Conservation (phyloP, 805 yeast genomes). For the Yarrowia divulgata region DNA sequence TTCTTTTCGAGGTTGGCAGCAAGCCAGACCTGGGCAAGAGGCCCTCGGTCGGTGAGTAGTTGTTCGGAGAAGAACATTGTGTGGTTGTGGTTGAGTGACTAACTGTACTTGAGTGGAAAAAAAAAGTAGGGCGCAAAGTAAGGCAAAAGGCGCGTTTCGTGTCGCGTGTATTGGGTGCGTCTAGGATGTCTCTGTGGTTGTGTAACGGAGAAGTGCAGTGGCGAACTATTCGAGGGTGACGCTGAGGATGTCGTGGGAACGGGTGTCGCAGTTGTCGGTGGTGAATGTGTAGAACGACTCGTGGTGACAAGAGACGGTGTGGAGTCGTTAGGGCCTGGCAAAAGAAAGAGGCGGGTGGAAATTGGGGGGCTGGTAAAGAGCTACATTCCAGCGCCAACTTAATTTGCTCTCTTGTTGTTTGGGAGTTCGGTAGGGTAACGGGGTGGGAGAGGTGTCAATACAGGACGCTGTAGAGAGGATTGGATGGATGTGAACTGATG, state of each 20-base stretch:
- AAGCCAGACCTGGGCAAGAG: constrained; percentile 88
- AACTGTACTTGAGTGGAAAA: no score
- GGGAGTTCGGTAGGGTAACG: constrained; percentile 10
- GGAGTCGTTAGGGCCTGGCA: neutral
- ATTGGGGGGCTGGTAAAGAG: constrained; percentile 12
- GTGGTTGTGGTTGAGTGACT: neutral
- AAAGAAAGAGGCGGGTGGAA: constrained; percentile 6
- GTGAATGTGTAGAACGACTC: neutral
- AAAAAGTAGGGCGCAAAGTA: no score
- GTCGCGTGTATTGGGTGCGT: constrained; percentile 26
- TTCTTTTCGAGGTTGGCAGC: constrained; percentile 88
- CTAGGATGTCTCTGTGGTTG: constrained; percentile 2
- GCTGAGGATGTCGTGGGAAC: no score
- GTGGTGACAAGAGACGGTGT: neutral
- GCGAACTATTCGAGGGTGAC: no score
- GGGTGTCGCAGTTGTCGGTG: neutral
- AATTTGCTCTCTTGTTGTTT: neutral
- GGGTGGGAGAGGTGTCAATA: no score
- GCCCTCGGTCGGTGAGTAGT: constrained; percentile 73
- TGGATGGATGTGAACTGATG: no score
- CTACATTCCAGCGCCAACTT: constrained; percentile 18
- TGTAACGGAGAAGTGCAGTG: no score
- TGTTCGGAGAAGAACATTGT: constrained; percentile 60
- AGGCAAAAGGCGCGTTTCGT: constrained; percentile 20
- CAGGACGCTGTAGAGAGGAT: neutral